Base-by-base conservation (phyloP, 495 filamentous ascomycete species). In the Xylaria intraflava region DNA sequence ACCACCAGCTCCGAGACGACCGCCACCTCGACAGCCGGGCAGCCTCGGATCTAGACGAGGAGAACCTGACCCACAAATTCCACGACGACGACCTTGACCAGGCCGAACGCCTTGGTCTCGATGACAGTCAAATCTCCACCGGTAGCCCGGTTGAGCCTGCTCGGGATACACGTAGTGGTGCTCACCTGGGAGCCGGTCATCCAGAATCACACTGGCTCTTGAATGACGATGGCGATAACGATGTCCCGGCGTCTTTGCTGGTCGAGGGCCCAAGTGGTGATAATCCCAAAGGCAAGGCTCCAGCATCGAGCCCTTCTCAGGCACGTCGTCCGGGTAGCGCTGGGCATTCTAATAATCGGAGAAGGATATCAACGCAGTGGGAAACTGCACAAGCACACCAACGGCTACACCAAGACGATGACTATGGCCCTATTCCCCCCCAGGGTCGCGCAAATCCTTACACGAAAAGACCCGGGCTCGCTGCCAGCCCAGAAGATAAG, bases 171-270 rank as follows among this genome's bases (percentile, higher is more conserved):
- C 62, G 43, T 19, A 51, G 29, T n/a, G 53, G 49, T 33, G n/a
- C 45, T 26, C 7, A 49, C 14, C 44, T 51, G 30, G 36, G 44
- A 39, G 41, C 31, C 22, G 17, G 43, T 39, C 56, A 60, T 50
- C 20, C 16, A 6, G 62, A 62, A 42, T 36, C 69, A 22, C 64
- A 48, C 24, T 72, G 73, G 65, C 62, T 62, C 24, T 53, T 60
- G 24, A 69, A 83, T 19, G 72, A 85, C 14, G 85, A 89, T 48
- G 80, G 78, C 16, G 88, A 95, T 63, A 91, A 95, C 47, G 93
- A 97, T 58, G 93, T 98, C 1, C 93, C 93, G 3, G 81, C 82
- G 29, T 96, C 92, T 12, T 76, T 98, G 45, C 69, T 97, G 24
- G 81, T 97, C 22, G 93, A 96, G 67, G 64, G 52, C 1, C 72